Evolutionary conservation across 1,284 basidiomycete genomes (phyloP).

Genomic region (Uromyces viciae-fabae): DNA sequence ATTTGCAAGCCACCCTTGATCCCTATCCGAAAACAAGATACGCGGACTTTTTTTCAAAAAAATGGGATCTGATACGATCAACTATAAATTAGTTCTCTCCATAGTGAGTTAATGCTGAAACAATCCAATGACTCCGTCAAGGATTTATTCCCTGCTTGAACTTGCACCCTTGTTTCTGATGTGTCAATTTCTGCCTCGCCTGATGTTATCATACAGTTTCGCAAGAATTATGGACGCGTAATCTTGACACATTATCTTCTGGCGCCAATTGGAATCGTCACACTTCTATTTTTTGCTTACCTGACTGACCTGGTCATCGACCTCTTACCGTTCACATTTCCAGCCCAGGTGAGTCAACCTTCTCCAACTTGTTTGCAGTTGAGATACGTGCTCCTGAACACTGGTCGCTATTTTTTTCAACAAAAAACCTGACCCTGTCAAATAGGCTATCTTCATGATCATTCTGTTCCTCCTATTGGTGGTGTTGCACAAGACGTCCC

Average conservation of each 20-base stretch:
- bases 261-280: slow-evolving; percentile 23
- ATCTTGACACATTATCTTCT: slow-evolving; percentile 27
- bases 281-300: slow-evolving; percentile 28
- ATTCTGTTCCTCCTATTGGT: slow-evolving; percentile 5
- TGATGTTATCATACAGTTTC: no score
- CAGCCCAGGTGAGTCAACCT: not conserved
- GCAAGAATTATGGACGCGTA: slow-evolving; percentile 11
- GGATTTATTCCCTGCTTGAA: not conserved
- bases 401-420: not conserved
- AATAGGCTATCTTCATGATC: slow-evolving; percentile 26
- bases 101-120: no score
- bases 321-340: slow-evolving; percentile 41
- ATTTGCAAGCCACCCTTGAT: no score
- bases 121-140: no score
- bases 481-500: slow-evolving; percentile 1
- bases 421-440: not conserved
- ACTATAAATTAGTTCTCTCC: no score
- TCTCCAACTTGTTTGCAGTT: not conserved
- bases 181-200: not conserved
- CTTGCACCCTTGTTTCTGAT: not conserved
- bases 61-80: no score
- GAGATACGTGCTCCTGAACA: no score
- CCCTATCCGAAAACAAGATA: no score
- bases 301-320: slow-evolving; percentile 24
- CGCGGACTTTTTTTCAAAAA: no score